Evolutionary conservation across 2,329 filamentous ascomycete species (phyloP), one percentile per base, ranked within the genome.

Genomic region (Aureobasidium sp.): DNA sequence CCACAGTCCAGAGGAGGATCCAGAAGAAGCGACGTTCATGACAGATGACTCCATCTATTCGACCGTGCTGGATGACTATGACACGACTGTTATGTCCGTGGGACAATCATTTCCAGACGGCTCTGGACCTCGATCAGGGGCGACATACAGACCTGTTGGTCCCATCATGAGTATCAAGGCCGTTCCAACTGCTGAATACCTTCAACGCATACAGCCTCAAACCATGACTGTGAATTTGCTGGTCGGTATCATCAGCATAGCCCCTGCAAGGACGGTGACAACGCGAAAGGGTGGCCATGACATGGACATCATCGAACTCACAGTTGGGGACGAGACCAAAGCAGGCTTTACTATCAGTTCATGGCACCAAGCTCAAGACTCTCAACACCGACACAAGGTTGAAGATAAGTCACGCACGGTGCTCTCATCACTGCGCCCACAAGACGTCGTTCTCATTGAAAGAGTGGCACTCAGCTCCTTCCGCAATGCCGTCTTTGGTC

Each of bases 321-420:
- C 92, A 1, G 85, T 97, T 1, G 92, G 89, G 5, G 93, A 97
- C 72, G 89, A 96, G 57, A 96, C 91, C 0, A 84, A 81, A 65
- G 84, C 89, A 0, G 89, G 88, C 2, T 96, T 97, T 74, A 84
- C 81, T 32, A 79, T 97, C 61, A 92, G 88, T 3, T 91, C 96
- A 71, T 97, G 93, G 93, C 77, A 96, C 1, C 75, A 81, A 5
- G 73, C 77, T 2, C 60, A 64, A 25, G 68, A 73, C 6, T 49
- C 65, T 65, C 64, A 48, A 15, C 45, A 48, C 8, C 27, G 66
- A 68, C 8, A n/a, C 29, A 59, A n/a, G 64, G 67, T 21, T 64
- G 66, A 36, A 68, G 65, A 69, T 65, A 65, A 41, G 65, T 59
- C 74, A 29, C 70, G 76, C 10, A 67, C 70, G 65, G 77, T 68